phyloP scores from a whole-genome alignment of 148 eudicot genomes.

The Fagopyrum homotropicum region DNA sequence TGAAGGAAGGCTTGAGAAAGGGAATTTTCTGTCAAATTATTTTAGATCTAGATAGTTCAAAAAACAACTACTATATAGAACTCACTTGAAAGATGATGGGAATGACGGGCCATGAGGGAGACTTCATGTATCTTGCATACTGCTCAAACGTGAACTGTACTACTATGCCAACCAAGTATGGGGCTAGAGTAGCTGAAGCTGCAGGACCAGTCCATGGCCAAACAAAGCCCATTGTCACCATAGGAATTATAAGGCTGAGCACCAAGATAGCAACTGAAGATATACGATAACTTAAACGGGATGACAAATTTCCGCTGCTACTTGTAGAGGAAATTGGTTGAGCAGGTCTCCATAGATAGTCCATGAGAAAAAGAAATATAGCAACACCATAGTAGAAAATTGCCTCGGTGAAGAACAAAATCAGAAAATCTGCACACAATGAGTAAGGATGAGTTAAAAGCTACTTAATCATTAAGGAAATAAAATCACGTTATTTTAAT shows the following conservation, averaged over 20 bases:
- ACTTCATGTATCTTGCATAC: conserved; percentile 62
- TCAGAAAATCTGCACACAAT: conserved; percentile 76
- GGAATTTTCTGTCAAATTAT: too few species aligned
- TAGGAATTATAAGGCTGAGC: conserved; percentile 80
- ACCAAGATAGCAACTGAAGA: conserved; percentile 76
- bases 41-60: neutral
- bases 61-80: neutral
- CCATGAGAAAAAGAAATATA: conserved; percentile 59
- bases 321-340: conserved; percentile 27
- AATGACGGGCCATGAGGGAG: conserved; percentile 89
- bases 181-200: conserved; percentile 97
- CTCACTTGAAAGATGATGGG: conserved; percentile 81
- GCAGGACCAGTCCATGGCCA: conserved; percentile 99
- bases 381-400: conserved; percentile 88
- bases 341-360: conserved; percentile 50
- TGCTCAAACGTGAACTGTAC: conserved; percentile 96
- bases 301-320: conserved; percentile 25
- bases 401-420: conserved; percentile 92
- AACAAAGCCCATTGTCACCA: conserved; percentile 97
- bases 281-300: conserved; percentile 58
- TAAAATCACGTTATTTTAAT: neutral
- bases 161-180: conserved; percentile 97
- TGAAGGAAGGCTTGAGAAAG: neutral
- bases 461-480: neutral
- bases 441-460: neutral